Evolutionary conservation across 2,329 filamentous ascomycete species (phyloP).

Genomic region (Colletotrichum spinosum): DNA sequence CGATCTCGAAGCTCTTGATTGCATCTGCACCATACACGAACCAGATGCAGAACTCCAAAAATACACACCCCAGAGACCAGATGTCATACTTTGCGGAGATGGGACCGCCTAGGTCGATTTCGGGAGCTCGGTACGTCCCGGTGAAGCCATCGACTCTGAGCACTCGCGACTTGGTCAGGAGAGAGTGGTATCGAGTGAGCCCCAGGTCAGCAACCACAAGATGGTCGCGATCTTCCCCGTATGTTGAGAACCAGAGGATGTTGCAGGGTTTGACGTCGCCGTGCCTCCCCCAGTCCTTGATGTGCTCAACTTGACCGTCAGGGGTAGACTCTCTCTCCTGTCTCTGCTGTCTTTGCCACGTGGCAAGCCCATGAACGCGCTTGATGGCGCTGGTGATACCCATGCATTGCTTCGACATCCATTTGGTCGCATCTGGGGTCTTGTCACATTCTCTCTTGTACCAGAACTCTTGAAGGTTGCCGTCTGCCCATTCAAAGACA

Average conservation of each 20-base stretch:
- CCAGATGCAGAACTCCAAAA: constrained; percentile 44
- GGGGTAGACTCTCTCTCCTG: not conserved
- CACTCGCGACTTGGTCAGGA: constrained; percentile 16
- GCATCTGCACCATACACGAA: constrained; percentile 1
- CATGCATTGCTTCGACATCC: constrained; percentile 24
- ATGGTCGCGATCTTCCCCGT: constrained; percentile 10
- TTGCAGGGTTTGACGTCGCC: constrained; percentile 31
- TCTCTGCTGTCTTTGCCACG: constrained; percentile 5
- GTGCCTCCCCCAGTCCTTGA: constrained; percentile 25
- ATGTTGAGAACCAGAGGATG: constrained; percentile 19
- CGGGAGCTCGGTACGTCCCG: constrained; percentile 18
- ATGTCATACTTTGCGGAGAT: constrained; percentile 42
- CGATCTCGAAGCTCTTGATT: not conserved
- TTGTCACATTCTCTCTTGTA: not conserved
- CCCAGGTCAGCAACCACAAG: constrained; percentile 26
- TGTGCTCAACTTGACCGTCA: not conserved
- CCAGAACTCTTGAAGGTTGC: constrained; percentile 35
- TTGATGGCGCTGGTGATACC: constrained; percentile 23
- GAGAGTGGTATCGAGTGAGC: constrained; percentile 19
- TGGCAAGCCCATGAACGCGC: constrained; percentile 17
- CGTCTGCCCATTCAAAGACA: constrained; percentile 39
- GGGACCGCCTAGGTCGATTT: constrained; percentile 14
- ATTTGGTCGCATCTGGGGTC: not conserved
- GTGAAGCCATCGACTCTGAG: constrained; percentile 20
- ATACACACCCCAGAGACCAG: constrained; percentile 45